Evolutionary conservation across 169 alveolate genomes (phyloP).

Genomic region (Plasmodium coatneyi): DNA sequence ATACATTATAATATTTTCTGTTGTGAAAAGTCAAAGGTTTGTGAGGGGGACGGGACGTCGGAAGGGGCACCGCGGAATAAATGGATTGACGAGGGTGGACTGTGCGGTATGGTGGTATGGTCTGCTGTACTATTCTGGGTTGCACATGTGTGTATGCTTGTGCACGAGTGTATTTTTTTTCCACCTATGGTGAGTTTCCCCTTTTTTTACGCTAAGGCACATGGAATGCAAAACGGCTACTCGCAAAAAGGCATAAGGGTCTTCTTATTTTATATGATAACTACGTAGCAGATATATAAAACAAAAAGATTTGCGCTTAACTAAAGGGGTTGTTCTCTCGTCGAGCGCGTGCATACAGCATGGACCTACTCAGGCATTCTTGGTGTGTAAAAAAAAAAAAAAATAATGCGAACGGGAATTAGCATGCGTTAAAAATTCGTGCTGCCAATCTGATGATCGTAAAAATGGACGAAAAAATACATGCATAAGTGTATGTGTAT

Average conservation of each 20-base stretch:
- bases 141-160: background rate
- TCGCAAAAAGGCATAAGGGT: background rate
- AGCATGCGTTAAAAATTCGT: constrained; percentile 8
- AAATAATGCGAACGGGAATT: background rate
- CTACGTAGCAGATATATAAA: constrained; percentile 42
- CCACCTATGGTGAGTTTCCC: background rate
- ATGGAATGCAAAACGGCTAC: constrained; percentile 38
- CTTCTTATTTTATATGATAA: constrained; percentile 58
- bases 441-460: background rate
- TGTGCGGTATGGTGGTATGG: background rate
- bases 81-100: background rate
- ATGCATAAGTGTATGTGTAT: constrained; percentile 3
- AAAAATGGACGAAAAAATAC: background rate
- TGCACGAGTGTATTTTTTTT: background rate
- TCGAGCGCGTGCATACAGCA: background rate
- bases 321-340: constrained; percentile 3
- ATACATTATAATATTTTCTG: constrained; percentile 25
- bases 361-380: background rate
- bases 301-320: constrained; percentile 27
- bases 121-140: background rate
- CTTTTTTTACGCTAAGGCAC: constrained; percentile 7
- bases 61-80: background rate
- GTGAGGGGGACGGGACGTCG: background rate
- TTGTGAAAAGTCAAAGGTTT: background rate
- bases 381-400: background rate